Conservation (phyloP, 805 yeast genomes). For the Isabelozyma pseudorhagii region DNA sequence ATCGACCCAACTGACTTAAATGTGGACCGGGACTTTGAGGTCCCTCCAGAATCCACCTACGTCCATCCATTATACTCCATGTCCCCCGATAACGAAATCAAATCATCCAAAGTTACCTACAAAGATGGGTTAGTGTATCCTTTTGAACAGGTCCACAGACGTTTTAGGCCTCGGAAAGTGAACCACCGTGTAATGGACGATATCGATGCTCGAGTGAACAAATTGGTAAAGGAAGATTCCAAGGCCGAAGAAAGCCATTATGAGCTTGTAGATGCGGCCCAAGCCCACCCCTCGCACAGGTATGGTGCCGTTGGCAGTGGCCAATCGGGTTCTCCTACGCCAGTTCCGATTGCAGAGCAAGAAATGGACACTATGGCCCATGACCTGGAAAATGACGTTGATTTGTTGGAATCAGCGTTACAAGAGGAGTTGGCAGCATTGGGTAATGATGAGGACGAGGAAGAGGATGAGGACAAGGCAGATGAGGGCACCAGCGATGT, state of each 20-base stretch:
- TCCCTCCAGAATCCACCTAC: constrained; percentile 29
- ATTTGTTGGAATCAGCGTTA: constrained; percentile 1
- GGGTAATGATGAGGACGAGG: constrained; percentile 9
- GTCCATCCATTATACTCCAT: constrained; percentile 39
- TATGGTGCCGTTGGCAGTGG: constrained; percentile 17
- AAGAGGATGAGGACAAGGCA: constrained; percentile 27
- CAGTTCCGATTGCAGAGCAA: constrained; percentile 15
- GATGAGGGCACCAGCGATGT: constrained; percentile 33
- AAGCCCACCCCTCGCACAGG: constrained; percentile 23
- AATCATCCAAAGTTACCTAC: constrained; percentile 46
- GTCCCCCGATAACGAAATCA: constrained; percentile 34
- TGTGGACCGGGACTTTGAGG: constrained; percentile 46
- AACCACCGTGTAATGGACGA: constrained; percentile 70
- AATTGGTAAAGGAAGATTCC: constrained; percentile 68
- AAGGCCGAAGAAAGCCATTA: constrained; percentile 79
- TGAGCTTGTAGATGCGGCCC: constrained; percentile 63
- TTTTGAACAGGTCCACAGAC: constrained; percentile 61
- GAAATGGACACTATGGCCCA: neutral
- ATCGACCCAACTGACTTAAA: constrained; percentile 37
- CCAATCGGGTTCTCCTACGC: constrained; percentile 27
- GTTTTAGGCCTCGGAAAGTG: constrained; percentile 69
- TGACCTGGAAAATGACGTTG: constrained; percentile 1
- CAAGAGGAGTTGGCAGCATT: constrained; percentile 5
- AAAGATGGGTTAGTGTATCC: constrained; percentile 88
- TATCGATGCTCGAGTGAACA: constrained; percentile 76